phyloP scores from a whole-genome alignment of 2,329 filamentous ascomycete species.

The Eurotiales sp. region DNA sequence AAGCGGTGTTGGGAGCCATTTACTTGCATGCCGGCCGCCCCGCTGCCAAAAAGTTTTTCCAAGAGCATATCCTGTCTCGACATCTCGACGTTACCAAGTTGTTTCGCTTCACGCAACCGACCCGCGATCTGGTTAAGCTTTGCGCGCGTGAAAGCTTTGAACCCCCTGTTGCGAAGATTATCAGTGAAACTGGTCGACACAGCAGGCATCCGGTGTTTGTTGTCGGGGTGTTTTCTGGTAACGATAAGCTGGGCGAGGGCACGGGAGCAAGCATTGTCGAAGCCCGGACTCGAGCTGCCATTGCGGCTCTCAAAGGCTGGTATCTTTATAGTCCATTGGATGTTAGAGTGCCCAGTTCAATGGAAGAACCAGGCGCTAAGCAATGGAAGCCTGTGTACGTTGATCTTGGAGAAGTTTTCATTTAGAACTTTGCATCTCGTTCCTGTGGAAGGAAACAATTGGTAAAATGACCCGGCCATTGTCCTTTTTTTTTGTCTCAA shows the following conservation, averaged over 20 bases:
- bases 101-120: constrained; percentile 81
- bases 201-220: constrained; percentile 87
- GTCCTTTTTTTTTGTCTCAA: neutral
- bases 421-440: constrained; percentile 28
- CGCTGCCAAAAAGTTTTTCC: constrained; percentile 76
- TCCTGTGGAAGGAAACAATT: constrained; percentile 23
- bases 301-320: constrained; percentile 86
- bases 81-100: constrained; percentile 71
- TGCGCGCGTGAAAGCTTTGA: constrained; percentile 90
- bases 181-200: constrained; percentile 83
- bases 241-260: constrained; percentile 90
- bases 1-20: constrained; percentile 77
- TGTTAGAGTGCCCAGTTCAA: constrained; percentile 66
- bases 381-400: constrained; percentile 66
- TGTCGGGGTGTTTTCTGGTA: constrained; percentile 88
- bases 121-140: constrained; percentile 74
- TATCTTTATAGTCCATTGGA: constrained; percentile 84
- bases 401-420: constrained; percentile 67
- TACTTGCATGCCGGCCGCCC: constrained; percentile 80
- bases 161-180: constrained; percentile 75
- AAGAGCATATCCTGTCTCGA: constrained; percentile 76
- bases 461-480: constrained; percentile 17
- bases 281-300: constrained; percentile 73
- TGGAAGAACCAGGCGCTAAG: constrained; percentile 57
- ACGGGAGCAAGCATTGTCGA: constrained; percentile 72